phyloP scores from a whole-genome alignment of 1,284 basidiomycete species.

The Cutaneotrichosporon dermatis region DNA sequence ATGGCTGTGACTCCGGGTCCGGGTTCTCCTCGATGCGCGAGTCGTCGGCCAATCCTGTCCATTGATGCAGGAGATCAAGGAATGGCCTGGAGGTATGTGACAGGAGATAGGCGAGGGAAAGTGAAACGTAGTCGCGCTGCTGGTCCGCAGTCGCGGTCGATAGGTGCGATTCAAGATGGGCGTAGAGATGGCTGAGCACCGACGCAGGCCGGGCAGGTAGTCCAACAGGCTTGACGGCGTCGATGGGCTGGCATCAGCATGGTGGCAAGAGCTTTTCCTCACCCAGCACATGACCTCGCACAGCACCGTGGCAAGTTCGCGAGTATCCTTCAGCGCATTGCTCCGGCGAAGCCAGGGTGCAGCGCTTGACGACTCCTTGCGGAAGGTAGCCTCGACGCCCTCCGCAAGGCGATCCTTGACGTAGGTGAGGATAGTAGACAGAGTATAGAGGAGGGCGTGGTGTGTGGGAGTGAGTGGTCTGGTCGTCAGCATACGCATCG shows the following conservation, averaged over 20 bases:
- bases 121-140: constrained; percentile 10
- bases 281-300: constrained; percentile 39
- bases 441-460: constrained; percentile 39
- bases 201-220: constrained; percentile 33
- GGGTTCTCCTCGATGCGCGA: constrained; percentile 22
- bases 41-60: constrained; percentile 35
- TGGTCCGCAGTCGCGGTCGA: constrained; percentile 21
- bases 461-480: constrained; percentile 43
- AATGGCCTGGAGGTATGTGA: constrained; percentile 29
- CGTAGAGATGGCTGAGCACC: constrained; percentile 36
- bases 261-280: constrained; percentile 3
- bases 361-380: neutral
- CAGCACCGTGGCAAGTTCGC: constrained; percentile 22
- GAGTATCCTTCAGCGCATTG: constrained; percentile 22
- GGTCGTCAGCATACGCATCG: neutral
- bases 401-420: constrained; percentile 30
- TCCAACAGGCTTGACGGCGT: constrained; percentile 16
- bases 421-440: constrained; percentile 37
- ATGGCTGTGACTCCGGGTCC: constrained; percentile 33
- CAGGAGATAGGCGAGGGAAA: constrained; percentile 38
- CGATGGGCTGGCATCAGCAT: constrained; percentile 21
- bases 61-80: constrained; percentile 35
- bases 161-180: constrained; percentile 28
- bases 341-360: constrained; percentile 29
- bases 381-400: constrained; percentile 16